Evolutionary conservation across 495 filamentous ascomycete species (phyloP), one percentile per base, ranked within the genome.

Genomic region (Amorphotheca resinae): DNA sequence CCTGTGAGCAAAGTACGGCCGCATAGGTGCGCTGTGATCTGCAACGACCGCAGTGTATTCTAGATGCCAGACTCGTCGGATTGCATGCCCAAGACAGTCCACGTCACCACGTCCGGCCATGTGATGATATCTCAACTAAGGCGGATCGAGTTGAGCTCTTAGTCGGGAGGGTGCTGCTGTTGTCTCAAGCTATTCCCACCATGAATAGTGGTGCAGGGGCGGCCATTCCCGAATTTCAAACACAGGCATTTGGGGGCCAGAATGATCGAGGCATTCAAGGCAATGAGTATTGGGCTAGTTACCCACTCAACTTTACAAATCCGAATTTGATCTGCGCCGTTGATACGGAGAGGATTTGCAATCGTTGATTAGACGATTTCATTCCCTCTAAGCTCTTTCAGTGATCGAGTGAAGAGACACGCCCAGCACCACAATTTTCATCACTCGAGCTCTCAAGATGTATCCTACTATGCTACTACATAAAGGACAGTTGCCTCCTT

Each of bases 371-470:
- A 64, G 66, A 32, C 68, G 38, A 62, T 64, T 20, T 42, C 62
- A 5, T 69, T 62, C 35, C 63, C 69, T 37, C n/a, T n/a, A n/a
- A n/a, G n/a, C n/a, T n/a, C 66, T 63, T 1, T 34, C 59, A 7
- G 54, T 67, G 68, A 32, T 60, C 61, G 0, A 25, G 55, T 11
- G 41, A 30, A 36, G 16, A 4, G 9, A 9, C 16, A 36, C 16
- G 14, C 11, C 33, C 18, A 18, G 16, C 3, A 54, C 66, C n/a
- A 49, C 50, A 0, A 38, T 45, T 3, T 67, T 69, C 21, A 61
- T 69, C 12, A 63, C 50, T 32, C 59, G 60, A n/a, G 56, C 65
- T 7, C 49, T 71, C 4, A 68, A 66, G 34, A 62, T 66, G 0
- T 70, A 69, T 40, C 51, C 58, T 4, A 53, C 53, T 2, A 35